These are phyloP conservation scores for Exobasidium cylindrosporum DNA, from an alignment of 1,284 basidiomycete species.

Conservation along the genomic window DNA sequence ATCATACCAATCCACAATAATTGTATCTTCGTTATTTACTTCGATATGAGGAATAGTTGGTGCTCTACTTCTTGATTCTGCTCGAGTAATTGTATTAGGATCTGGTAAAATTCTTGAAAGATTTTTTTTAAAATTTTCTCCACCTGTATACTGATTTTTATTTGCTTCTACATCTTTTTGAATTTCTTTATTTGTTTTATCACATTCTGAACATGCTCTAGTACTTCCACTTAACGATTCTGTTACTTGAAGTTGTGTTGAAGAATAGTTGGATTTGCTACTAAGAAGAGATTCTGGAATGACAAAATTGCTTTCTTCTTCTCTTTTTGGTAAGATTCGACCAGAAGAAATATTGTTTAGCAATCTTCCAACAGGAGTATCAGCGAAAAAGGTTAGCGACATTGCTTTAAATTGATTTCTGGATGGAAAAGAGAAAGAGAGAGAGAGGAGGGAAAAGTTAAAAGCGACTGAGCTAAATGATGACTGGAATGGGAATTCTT, in stretches of 20 bases:
- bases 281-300: neutral
- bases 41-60: neutral
- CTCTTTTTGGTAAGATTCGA: neutral
- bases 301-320: neutral
- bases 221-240: neutral
- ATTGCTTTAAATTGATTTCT: no score
- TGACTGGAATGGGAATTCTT: no score
- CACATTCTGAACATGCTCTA: neutral
- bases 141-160: neutral
- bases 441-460: no score
- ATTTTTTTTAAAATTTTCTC: neutral
- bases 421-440: no score
- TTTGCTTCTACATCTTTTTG: neutral
- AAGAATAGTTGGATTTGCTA: no score
- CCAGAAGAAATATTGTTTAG: neutral
- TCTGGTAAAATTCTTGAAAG: neutral
- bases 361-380: neutral
- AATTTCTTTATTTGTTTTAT: neutral
- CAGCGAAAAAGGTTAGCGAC: constrained; percentile 3
- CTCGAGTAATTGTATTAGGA: neutral
- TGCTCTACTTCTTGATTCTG: neutral
- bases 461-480: no score
- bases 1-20: constrained; percentile 57
- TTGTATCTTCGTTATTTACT: constrained; percentile 17
- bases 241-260: neutral